phyloP scores from a whole-genome alignment of 192 early-diverging fungal genomes.

The Backusella psychrophila region DNA sequence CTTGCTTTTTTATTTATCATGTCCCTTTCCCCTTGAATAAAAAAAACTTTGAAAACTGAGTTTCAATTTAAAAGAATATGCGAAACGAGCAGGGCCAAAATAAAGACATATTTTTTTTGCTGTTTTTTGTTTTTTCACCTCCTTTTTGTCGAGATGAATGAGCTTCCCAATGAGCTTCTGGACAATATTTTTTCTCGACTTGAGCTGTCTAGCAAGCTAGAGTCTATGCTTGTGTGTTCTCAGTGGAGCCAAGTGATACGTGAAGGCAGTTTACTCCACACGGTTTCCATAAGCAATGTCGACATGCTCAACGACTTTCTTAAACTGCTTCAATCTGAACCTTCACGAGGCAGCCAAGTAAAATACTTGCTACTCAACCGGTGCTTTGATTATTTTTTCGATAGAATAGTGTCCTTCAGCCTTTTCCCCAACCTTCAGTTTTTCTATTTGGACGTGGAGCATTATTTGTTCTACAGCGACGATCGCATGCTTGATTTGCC shows the following conservation, averaged over 20 bases:
- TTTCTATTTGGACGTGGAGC: background rate
- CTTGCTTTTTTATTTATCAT: too few species aligned
- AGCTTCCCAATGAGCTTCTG: slow-evolving; percentile 1
- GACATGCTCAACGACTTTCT: background rate
- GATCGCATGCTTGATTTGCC: background rate
- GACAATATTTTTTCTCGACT: background rate
- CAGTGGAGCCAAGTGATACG: background rate
- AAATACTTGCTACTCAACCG: background rate
- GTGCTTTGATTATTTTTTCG: background rate
- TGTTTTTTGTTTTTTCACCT: background rate
- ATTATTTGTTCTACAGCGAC: slow-evolving; percentile 1
- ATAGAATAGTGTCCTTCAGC: background rate
- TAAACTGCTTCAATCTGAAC: background rate
- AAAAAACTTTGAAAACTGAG: background rate
- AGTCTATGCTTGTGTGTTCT: background rate
- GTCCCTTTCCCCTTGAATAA: too few species aligned
- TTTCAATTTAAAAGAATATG: background rate
- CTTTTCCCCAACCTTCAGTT: background rate
- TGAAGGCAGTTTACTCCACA: background rate
- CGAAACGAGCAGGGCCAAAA: background rate
- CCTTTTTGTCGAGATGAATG: background rate
- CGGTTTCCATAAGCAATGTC: background rate
- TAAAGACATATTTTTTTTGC: background rate
- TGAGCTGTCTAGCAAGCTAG: background rate
- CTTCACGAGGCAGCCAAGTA: background rate